A percentile compares a stretch with the other conserved stretches of the same genome.
These are phyloP conservation scores for Dissophora ornata DNA, from an alignment of 192 early-diverging fungal genomes.

Conservation along the genomic window DNA sequence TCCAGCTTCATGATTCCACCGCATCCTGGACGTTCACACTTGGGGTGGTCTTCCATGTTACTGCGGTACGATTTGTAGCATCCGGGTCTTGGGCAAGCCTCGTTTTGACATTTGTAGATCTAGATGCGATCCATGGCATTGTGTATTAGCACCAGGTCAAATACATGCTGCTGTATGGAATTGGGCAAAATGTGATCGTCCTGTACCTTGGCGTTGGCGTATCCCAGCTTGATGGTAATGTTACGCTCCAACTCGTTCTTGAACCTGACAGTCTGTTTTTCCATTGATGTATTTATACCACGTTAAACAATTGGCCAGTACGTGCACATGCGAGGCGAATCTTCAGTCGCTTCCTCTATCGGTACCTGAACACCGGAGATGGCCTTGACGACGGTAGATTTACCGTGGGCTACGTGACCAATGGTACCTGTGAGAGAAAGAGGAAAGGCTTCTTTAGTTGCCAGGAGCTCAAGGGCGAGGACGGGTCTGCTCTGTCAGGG, in stretches of 20 bases:
- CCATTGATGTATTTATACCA: background rate
- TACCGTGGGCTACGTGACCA: conserved; percentile 99
- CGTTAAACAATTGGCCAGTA: too few species aligned
- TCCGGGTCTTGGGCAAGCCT: conserved; percentile 93
- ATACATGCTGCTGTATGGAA: too few species aligned
- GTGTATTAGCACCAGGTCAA: background rate
- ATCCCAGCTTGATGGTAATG: conserved; percentile 99
- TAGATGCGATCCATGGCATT: conserved; percentile 30
- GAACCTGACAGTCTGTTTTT: conserved; percentile 87
- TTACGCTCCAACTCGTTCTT: conserved; percentile 98
- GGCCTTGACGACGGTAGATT: conserved; percentile 98
- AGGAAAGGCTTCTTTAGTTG: background rate
- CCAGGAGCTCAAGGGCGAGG: background rate
- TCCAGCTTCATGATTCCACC: conserved; percentile 86
- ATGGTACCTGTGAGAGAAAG: conserved; percentile 80
- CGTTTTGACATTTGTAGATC: conserved; percentile 98
- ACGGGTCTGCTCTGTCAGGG: too few species aligned
- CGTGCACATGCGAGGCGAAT: too few species aligned
- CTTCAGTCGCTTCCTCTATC: too few species aligned
- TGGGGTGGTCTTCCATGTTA: conserved; percentile 85
- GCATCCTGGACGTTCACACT: conserved; percentile 90
- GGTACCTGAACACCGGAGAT: conserved; percentile 93
- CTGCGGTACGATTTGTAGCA: conserved; percentile 93
- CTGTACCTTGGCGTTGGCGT: conserved; percentile 95
- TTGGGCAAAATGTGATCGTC: background rate